These are phyloP conservation scores for Pseudotulostoma volvatum DNA, from an alignment of 495 filamentous ascomycete species.

Conservation along the genomic window DNA sequence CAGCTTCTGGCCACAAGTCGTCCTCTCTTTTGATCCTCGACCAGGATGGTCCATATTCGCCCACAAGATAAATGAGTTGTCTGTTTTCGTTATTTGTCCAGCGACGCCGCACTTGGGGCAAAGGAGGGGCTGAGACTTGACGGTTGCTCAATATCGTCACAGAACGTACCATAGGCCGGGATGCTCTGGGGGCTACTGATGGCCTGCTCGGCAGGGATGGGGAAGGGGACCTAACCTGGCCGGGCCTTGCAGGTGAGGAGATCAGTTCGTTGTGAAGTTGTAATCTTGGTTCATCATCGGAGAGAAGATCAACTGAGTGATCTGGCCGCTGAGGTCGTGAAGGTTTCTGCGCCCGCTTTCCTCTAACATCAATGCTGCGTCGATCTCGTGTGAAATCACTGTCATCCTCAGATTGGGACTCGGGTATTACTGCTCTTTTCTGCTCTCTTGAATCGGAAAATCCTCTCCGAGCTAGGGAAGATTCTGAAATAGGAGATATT, in stretches of 20 bases:
- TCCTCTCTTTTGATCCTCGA: constrained; percentile 15
- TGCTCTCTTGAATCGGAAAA: constrained; percentile 4
- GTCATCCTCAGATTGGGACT: constrained; percentile 3
- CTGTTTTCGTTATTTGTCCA: constrained; percentile 14
- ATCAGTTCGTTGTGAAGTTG: background rate
- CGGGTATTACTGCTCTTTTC: background rate
- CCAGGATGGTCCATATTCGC: constrained; percentile 12
- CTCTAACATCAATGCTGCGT: constrained; percentile 3
- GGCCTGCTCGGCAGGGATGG: too few species aligned
- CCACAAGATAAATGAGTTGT: constrained; percentile 15
- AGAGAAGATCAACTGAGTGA: too few species aligned
- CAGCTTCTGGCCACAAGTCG: constrained; percentile 6
- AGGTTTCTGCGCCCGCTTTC: constrained; percentile 14
- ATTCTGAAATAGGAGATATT: constrained; percentile 15
- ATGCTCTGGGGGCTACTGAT: too few species aligned
- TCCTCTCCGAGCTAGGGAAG: constrained; percentile 2
- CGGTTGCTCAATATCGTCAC: background rate
- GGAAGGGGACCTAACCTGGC: too few species aligned
- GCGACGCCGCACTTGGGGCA: constrained; percentile 2
- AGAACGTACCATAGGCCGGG: too few species aligned
- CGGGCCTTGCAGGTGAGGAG: too few species aligned
- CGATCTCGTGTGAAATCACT: background rate
- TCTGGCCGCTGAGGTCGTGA: too few species aligned
- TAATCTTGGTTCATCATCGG: background rate
- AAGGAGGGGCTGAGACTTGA: background rate